Percentiles rank a stretch among this genome's conserved stretches.
Conservation (phyloP, 2,329 filamentous ascomycete species). For the Alternaria consortialis region DNA sequence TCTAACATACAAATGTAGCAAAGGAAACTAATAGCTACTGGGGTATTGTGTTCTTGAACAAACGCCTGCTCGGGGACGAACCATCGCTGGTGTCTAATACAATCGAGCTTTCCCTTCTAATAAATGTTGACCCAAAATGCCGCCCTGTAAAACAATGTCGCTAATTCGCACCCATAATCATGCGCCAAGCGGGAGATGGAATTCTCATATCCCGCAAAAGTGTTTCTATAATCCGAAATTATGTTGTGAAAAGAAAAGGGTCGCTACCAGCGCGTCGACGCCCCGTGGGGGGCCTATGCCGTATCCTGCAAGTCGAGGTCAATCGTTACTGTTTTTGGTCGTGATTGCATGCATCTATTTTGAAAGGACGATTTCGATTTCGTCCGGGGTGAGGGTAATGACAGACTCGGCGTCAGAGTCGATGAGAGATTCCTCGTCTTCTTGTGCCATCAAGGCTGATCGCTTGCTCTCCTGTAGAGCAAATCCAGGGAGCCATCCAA, state of each 20-base stretch:
- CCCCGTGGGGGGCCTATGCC: constrained; percentile 1
- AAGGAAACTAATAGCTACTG: constrained; percentile 22
- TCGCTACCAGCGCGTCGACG: constrained; percentile 27
- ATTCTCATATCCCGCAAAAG: constrained; percentile 8
- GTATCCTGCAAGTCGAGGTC: constrained; percentile 18
- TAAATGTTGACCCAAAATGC: constrained; percentile 21
- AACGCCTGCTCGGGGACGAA: constrained; percentile 36
- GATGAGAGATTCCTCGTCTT: constrained; percentile 46
- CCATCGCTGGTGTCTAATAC: constrained; percentile 29
- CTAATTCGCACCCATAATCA: constrained; percentile 17
- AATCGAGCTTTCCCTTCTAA: constrained; percentile 32
- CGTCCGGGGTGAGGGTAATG: constrained; percentile 45
- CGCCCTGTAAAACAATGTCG: constrained; percentile 21
- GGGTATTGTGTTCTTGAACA: constrained; percentile 38
- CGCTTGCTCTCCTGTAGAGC: constrained; percentile 72
- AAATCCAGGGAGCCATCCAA: constrained; percentile 61
- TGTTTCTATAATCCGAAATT: constrained; percentile 23
- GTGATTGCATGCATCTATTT: constrained; percentile 37
- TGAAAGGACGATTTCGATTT: constrained; percentile 40
- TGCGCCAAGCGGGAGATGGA: constrained; percentile 23
- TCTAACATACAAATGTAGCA: constrained; percentile 18
- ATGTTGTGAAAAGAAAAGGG: constrained; percentile 7
- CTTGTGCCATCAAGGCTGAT: constrained; percentile 22
- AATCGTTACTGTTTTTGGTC: constrained; percentile 23
- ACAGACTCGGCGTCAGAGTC: constrained; percentile 45